phyloP scores from a whole-genome alignment of 2,329 filamentous ascomycete species.

The Penicillium frequentans region DNA sequence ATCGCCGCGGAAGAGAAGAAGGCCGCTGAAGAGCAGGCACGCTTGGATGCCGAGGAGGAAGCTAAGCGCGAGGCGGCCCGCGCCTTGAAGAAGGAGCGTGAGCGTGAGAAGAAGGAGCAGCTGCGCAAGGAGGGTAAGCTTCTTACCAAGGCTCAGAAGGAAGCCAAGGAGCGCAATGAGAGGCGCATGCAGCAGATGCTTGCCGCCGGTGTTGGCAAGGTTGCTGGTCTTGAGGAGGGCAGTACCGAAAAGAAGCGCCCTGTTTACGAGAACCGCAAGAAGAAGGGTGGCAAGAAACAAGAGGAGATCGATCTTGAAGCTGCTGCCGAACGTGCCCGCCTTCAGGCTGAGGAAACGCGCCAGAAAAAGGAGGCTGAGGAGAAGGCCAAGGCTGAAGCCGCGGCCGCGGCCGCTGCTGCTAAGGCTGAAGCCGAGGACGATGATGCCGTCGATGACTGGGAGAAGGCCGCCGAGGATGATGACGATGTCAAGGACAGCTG shows the following conservation, averaged over 20 bases:
- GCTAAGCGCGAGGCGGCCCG: slow-evolving; percentile 48
- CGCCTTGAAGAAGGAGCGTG: slow-evolving; percentile 49
- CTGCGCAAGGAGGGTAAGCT: slow-evolving; percentile 50
- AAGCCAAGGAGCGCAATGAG: slow-evolving; percentile 49
- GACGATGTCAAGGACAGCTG: slow-evolving; percentile 89
- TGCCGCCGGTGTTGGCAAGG: slow-evolving; percentile 45
- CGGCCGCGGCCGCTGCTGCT: slow-evolving; percentile 57
- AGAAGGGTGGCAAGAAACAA: slow-evolving; percentile 67
- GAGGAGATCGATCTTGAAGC: slow-evolving; percentile 54
- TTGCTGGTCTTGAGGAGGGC: slow-evolving; percentile 44
- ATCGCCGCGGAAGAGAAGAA: slow-evolving; percentile 41
- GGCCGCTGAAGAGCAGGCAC: slow-evolving; percentile 39
- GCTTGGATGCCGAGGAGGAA: slow-evolving; percentile 46
- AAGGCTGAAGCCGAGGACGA: slow-evolving; percentile 47
- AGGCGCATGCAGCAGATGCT: slow-evolving; percentile 52
- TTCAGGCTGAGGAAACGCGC: slow-evolving; percentile 55
- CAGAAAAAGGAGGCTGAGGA: slow-evolving; percentile 70
- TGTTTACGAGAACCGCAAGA: slow-evolving; percentile 71
- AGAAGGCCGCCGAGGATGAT: slow-evolving; percentile 72
- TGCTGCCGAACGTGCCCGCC: slow-evolving; percentile 48
- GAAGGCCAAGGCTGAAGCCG: slow-evolving; percentile 75
- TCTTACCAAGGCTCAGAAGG: slow-evolving; percentile 50
- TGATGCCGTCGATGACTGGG: slow-evolving; percentile 73
- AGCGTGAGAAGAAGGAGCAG: slow-evolving; percentile 53
- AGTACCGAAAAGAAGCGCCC: slow-evolving; percentile 73